Base-by-base conservation (phyloP, 345 rosid genomes). In the Eucalyptus decipiens region DNA sequence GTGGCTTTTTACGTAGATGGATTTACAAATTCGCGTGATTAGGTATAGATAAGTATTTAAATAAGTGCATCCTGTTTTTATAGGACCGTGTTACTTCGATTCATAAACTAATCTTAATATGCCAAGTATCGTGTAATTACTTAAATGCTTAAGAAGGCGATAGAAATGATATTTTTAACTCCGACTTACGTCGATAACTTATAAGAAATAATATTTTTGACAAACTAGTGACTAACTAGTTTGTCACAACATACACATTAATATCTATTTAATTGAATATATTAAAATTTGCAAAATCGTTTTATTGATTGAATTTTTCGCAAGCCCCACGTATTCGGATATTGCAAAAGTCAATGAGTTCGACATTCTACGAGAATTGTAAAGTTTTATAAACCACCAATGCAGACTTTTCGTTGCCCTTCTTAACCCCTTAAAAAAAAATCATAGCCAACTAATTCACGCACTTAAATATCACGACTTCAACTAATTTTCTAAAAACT, bases 111-210 rank as follows among this genome's bases (percentile, higher is more conserved):
- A 65, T 65, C 34, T 65, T 30, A 65, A 65, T 30, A 30, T 2
- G 30, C 16, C 18, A 16, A 65, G 72, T 7, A 30, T 65, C 12
- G 2, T n/a, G 8, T 65, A 15, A 28, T n/a, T 65, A n/a, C 9
- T 30, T 15, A 15, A 30, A 65, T 65, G 5, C 72, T 30, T 30
- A 7, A 7, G 4, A n/a, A 62, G 18, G 7, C 16, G 9, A 30
- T 62, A 62, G 3, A n/a, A 30, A 30, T 32, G 5, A 65, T 15
- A 65, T n/a, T 65, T 30, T n/a, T n/a, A 65, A 7, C 19, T 14
- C 1, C 1, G 0, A 15, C 21, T 65, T 32, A 7, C 1, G 10
- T n/a, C 0, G 8, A 1, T 7, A 65, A 65, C 1, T 30, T 15
- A 15, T n/a, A 14, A 34, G 10, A 30, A n/a, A 65, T n/a, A 30